Evolutionary conservation across 164 flowering plant genomes (phyloP).

Genomic region (Vitis vinifera): DNA sequence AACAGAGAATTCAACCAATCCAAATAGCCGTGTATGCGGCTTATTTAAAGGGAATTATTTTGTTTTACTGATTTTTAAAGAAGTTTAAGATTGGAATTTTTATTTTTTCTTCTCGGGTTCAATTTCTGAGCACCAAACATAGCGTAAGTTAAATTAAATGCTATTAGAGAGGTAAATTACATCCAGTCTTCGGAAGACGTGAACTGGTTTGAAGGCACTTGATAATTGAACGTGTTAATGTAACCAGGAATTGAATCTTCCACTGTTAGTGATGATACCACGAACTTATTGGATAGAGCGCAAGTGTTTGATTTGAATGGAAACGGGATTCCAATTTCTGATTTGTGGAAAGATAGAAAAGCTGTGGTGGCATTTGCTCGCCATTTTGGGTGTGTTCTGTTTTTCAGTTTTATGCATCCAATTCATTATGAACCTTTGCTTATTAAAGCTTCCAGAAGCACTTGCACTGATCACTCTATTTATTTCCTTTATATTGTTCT

Average conservation of each 20-base stretch:
- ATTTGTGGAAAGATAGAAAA: slow-evolving; percentile 93
- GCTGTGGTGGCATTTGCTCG: slow-evolving; percentile 95
- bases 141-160: no score
- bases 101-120: neutral
- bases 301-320: slow-evolving; percentile 75
- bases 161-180: neutral
- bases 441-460: no score
- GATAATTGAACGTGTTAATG: neutral
- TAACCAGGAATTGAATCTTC: slow-evolving; percentile 41
- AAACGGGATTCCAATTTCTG: slow-evolving; percentile 59
- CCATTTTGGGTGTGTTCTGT: slow-evolving; percentile 71
- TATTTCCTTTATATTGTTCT: neutral
- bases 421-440: no score
- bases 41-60: no score
- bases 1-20: no score
- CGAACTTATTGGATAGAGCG: slow-evolving; percentile 49
- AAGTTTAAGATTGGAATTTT: neutral
- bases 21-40: no score
- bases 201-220: neutral
- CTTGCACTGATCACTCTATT: no score
- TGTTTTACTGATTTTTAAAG: no score
- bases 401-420: neutral
- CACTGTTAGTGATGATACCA: slow-evolving; percentile 28
- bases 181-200: neutral
- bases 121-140: no score